Evolutionary conservation across 139 green algal genomes (phyloP).

Genomic region (Chlorella vulgaris): DNA sequence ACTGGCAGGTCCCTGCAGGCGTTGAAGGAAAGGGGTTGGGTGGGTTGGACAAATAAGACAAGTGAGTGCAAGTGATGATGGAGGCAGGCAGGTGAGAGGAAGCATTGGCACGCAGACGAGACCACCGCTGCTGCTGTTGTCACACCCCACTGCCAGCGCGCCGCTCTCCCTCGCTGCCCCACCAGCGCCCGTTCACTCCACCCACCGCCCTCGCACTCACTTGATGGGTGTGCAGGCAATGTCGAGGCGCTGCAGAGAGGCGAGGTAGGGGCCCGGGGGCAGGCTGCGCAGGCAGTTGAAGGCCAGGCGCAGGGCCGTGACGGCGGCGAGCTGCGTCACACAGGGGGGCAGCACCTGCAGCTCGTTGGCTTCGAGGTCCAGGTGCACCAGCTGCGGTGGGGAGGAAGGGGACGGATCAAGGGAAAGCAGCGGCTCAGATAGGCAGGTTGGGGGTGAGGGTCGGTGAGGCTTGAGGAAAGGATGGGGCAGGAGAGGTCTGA

Average conservation of each 20-base stretch:
- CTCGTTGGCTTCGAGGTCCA: background rate
- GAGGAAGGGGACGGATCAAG: no score
- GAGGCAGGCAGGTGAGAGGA: background rate
- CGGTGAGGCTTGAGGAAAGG: no score
- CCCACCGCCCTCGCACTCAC: background rate
- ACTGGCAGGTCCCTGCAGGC: background rate
- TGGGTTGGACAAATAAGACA: background rate
- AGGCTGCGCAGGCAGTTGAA: background rate
- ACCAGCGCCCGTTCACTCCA: background rate
- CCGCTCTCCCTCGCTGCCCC: no score
- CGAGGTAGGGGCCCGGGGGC: background rate
- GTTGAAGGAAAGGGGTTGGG: no score
- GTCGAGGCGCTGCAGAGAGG: background rate
- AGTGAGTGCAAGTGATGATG: background rate
- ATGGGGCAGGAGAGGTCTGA: no score
- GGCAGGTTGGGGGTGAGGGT: background rate
- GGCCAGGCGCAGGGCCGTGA: background rate
- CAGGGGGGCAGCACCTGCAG: background rate
- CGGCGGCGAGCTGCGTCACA: background rate
- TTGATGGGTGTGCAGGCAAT: background rate
- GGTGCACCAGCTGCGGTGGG: background rate
- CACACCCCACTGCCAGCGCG: no score
- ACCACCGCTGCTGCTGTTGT: no score
- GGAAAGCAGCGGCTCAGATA: background rate
- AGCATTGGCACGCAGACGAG: no score